These are phyloP conservation scores for Sergeia podlipaevii DNA, from an alignment of 208 protist species.

Conservation along the genomic window DNA sequence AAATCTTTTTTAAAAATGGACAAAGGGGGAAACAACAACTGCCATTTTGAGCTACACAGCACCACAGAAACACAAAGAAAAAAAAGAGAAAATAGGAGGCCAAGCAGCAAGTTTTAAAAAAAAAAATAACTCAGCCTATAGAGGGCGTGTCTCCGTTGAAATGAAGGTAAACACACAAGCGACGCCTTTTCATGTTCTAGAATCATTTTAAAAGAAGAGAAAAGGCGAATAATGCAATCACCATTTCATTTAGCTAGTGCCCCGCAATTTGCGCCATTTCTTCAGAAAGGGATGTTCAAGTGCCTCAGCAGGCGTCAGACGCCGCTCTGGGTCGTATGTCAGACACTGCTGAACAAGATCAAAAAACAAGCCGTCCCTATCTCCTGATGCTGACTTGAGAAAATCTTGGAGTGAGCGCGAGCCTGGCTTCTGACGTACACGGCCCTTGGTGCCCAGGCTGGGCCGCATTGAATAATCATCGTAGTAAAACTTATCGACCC, in stretches of 20 bases:
- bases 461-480: constrained; percentile 16
- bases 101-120: constrained; percentile 1
- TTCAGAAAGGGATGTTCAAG: constrained; percentile 69
- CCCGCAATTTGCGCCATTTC: constrained; percentile 22
- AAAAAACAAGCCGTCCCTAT: constrained; percentile 34
- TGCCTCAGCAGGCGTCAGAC: constrained; percentile 59
- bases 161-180: not conserved
- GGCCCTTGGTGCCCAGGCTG: constrained; percentile 7
- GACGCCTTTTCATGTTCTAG: not conserved
- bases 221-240: constrained; percentile 3
- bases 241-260: constrained; percentile 1
- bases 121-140: constrained; percentile 1
- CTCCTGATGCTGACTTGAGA: constrained; percentile 24
- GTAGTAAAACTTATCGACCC: constrained; percentile 49
- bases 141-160: too few species aligned
- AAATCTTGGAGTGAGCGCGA: constrained; percentile 34
- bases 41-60: too few species aligned
- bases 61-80: constrained; percentile 7
- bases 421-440: constrained; percentile 13
- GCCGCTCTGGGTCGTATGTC: constrained; percentile 45
- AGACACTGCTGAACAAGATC: constrained; percentile 58
- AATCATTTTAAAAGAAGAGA: constrained; percentile 6
- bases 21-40: too few species aligned
- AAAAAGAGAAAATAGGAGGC: not conserved
- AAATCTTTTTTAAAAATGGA: too few species aligned